phyloP scores from a whole-genome alignment of 495 filamentous ascomycete species.

The Hypoxylon perforatum region DNA sequence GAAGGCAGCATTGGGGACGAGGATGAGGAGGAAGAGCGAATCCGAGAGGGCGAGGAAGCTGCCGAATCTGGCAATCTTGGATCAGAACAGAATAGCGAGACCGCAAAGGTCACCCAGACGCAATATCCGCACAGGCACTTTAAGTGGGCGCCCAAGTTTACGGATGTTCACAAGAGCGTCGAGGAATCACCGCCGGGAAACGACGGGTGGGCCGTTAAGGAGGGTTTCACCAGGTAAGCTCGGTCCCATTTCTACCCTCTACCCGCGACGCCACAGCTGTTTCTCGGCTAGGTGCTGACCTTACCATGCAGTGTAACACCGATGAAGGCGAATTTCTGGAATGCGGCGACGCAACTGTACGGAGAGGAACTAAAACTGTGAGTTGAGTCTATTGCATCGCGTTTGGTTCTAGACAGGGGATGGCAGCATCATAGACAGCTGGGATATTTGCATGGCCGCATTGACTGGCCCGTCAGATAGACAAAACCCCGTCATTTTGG shows the following conservation, averaged over 20 bases:
- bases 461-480: slow-evolving; percentile 32
- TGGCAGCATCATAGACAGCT: slow-evolving; percentile 38
- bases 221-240: slow-evolving; percentile 86
- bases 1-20: slow-evolving; percentile 69
- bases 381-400: slow-evolving; percentile 64
- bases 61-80: slow-evolving; percentile 8
- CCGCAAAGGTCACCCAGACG: slow-evolving; percentile 41
- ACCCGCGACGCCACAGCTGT: slow-evolving; percentile 4
- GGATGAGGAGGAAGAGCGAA: slow-evolving; percentile 72
- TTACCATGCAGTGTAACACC: slow-evolving; percentile 77
- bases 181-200: slow-evolving; percentile 83
- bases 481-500: slow-evolving; percentile 35
- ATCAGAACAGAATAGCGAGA: slow-evolving; percentile 38
- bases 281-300: slow-evolving; percentile 18
- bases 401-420: slow-evolving; percentile 35
- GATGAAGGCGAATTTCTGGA: slow-evolving; percentile 91
- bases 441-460: slow-evolving; percentile 24
- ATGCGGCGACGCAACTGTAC: slow-evolving; percentile 67
- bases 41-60: slow-evolving; percentile 68
- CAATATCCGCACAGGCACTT: slow-evolving; percentile 83
- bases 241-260: background rate
- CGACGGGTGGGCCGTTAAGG: slow-evolving; percentile 93
- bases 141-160: slow-evolving; percentile 90
- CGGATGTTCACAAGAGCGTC: slow-evolving; percentile 85
- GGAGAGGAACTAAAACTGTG: slow-evolving; percentile 88